Conservation (phyloP, 371 early-diverging fungal species). For the Phascolomyces articulosus region DNA sequence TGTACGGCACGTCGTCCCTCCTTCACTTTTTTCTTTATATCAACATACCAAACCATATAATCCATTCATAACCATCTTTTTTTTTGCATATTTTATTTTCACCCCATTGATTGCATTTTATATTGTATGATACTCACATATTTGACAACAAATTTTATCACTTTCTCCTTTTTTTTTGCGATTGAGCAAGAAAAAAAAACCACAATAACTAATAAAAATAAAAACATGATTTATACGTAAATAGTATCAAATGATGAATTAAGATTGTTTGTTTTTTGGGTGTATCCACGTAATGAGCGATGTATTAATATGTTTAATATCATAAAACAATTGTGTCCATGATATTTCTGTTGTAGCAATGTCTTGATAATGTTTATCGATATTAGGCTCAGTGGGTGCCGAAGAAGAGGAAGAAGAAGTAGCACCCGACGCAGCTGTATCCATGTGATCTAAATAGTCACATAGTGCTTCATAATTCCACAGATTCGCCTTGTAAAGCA, state of each 20-base stretch:
- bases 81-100: too few relatives aligned
- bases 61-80: too few relatives aligned
- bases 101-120: too few relatives aligned
- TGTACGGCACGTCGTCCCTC: too few relatives aligned
- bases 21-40: too few relatives aligned
- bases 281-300: background rate
- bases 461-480: slow-evolving; percentile 42
- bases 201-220: background rate
- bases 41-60: too few relatives aligned
- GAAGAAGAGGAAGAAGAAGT: background rate
- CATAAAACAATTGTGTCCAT: background rate
- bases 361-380: background rate
- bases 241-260: background rate
- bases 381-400: background rate
- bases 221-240: background rate
- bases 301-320: background rate
- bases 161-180: too few relatives aligned
- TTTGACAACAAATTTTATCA: too few relatives aligned
- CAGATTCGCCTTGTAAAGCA: slow-evolving; percentile 48
- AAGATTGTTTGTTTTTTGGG: background rate
- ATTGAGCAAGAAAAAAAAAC: too few relatives aligned
- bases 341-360: slow-evolving; percentile 4
- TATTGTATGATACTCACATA: too few relatives aligned
- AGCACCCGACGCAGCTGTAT: too few relatives aligned
- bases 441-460: slow-evolving; percentile 20